A percentile compares a stretch with the other conserved stretches of the same genome.
Evolutionary conservation across 305 asterid species (phyloP).

Genomic region (Fraxinus velutina): DNA sequence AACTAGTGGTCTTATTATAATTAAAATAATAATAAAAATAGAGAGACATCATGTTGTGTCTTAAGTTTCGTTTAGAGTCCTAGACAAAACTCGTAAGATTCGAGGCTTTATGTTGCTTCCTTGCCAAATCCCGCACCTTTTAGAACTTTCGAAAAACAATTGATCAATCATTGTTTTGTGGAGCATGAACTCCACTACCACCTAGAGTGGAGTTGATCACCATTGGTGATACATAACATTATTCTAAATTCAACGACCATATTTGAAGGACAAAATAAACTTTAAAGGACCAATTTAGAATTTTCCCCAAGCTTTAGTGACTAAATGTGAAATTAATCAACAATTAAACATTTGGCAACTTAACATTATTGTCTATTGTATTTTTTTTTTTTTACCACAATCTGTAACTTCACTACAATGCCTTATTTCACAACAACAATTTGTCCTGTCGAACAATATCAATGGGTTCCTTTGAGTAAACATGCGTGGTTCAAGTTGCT

Average conservation of each 20-base stretch:
- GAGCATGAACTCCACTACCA: not conserved
- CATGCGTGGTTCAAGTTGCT: constrained; percentile 34
- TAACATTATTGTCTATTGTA: not conserved
- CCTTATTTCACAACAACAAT: not conserved
- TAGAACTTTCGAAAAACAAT: not conserved
- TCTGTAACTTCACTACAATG: not conserved
- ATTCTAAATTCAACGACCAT: not conserved
- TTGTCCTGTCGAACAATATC: not conserved
- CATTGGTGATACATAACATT: not conserved
- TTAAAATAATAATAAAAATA: no score
- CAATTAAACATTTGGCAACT: not conserved
- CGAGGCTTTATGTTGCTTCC: not conserved
- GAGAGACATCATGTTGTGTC: not conserved
- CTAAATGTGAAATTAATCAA: not conserved
- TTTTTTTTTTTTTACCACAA: not conserved
- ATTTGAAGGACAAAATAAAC: not conserved
- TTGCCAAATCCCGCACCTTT: not conserved
- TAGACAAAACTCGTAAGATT: not conserved
- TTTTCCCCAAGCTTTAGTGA: not conserved
- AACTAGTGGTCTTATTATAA: not conserved
- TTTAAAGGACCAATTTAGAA: not conserved
- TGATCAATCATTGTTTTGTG: not conserved
- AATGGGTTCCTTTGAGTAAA: not conserved
- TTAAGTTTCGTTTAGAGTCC: not conserved
- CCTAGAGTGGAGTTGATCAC: not conserved